These are phyloP conservation scores for Sphaerulina populicola DNA, from an alignment of 2,329 filamentous ascomycete species.

Conservation along the genomic window DNA sequence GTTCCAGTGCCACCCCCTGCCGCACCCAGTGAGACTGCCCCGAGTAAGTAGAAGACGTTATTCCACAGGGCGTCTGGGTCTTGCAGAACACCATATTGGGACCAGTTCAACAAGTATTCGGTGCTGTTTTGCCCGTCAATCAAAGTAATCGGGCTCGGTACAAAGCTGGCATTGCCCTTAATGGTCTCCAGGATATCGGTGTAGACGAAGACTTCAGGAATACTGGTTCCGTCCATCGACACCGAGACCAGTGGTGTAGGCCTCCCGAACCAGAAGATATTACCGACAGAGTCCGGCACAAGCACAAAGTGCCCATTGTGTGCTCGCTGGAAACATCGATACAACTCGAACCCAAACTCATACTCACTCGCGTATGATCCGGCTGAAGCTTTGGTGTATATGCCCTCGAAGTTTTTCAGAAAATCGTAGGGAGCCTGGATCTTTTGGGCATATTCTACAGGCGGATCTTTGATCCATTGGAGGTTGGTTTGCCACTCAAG, in stretches of 20 bases:
- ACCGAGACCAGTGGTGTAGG: conserved; percentile 50
- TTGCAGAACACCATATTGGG: conserved; percentile 44
- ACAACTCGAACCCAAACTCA: conserved; percentile 45
- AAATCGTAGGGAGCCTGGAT: conserved; percentile 40
- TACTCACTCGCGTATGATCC: conserved; percentile 37
- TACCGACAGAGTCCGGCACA: conserved; percentile 46
- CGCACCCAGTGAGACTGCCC: conserved; percentile 37
- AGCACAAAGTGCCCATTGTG: conserved; percentile 60
- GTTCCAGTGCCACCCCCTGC: conserved; percentile 37
- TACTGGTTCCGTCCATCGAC: conserved; percentile 50
- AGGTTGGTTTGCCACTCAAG: conserved; percentile 42
- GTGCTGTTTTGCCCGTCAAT: conserved; percentile 52
- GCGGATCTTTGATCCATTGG: conserved; percentile 40
- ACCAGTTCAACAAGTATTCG: conserved; percentile 43
- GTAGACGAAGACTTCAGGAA: conserved; percentile 52
- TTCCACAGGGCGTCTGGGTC: conserved; percentile 52
- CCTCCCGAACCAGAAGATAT: conserved; percentile 45
- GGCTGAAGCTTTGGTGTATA: conserved; percentile 34
- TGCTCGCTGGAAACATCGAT: conserved; percentile 45
- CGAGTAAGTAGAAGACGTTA: conserved; percentile 42
- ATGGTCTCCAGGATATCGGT: conserved; percentile 40
- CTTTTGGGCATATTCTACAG: conserved; percentile 40
- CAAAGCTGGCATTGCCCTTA: conserved; percentile 36
- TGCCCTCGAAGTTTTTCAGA: conserved; percentile 33
- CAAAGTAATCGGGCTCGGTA: conserved; percentile 43